Percentiles rank a stretch among this genome's conserved stretches.
Evolutionary conservation across 2,329 filamentous ascomycete species (phyloP).

Genomic region (Nigrospora oryzae): DNA sequence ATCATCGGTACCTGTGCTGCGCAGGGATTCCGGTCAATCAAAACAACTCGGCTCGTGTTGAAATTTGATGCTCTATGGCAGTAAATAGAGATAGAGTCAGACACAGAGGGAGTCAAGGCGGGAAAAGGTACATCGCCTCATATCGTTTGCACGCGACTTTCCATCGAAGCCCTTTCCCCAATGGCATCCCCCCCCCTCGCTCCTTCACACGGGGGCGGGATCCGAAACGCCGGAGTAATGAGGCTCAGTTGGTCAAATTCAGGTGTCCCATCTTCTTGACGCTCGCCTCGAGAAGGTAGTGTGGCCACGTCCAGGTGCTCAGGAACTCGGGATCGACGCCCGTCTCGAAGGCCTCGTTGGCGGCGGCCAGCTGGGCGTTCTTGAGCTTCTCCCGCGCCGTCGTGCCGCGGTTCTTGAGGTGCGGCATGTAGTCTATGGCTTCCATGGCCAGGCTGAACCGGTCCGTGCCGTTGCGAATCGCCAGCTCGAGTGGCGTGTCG

Average conservation of each 20-base stretch:
- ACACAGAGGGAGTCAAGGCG: too few relatives aligned
- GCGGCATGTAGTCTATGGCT: slow-evolving; percentile 60
- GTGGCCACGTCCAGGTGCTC: slow-evolving; percentile 59
- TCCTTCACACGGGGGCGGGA: too few relatives aligned
- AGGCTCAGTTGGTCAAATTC: neutral
- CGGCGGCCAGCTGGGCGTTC: slow-evolving; percentile 55
- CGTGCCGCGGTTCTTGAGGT: slow-evolving; percentile 54
- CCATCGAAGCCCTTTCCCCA: too few relatives aligned
- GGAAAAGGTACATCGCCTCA: too few relatives aligned
- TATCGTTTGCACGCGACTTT: too few relatives aligned
- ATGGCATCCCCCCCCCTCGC: too few relatives aligned
- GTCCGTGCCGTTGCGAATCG: slow-evolving; percentile 70
- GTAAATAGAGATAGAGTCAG: too few relatives aligned
- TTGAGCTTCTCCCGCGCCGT: slow-evolving; percentile 55
- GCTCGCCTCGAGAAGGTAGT: slow-evolving; percentile 28
- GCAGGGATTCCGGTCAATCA: too few relatives aligned
- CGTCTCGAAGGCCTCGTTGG: slow-evolving; percentile 57
- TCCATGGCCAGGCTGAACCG: slow-evolving; percentile 70
- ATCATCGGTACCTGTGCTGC: too few relatives aligned
- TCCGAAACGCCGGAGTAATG: too few relatives aligned
- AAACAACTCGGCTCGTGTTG: too few relatives aligned
- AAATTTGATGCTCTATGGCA: too few relatives aligned
- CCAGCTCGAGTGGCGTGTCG: slow-evolving; percentile 70
- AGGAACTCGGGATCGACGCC: slow-evolving; percentile 62
- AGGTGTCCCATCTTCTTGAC: slow-evolving; percentile 22